Percentiles rank a stretch among this genome's conserved stretches.
Evolutionary conservation across 352 stramenopile genomes (phyloP).

Genomic region (Elongisporangium anandrum): DNA sequence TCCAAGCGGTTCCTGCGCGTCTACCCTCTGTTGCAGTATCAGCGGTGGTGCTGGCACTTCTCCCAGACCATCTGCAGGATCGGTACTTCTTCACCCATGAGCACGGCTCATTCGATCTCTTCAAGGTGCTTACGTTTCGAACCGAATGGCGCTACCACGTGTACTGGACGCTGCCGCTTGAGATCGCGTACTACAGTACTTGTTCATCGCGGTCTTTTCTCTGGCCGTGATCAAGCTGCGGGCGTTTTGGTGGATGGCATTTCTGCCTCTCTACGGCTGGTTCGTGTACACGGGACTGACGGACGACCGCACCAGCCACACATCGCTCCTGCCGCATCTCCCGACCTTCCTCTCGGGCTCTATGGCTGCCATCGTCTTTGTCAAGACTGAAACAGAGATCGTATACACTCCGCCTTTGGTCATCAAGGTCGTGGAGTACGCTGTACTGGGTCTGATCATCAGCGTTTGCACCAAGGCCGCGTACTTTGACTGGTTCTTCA

Average conservation of each 20-base stretch:
- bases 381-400: constrained; percentile 25
- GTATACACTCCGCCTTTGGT: no score
- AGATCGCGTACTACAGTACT: constrained; percentile 54
- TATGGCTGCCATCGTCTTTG: constrained; percentile 27
- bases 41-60: no score
- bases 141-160: constrained; percentile 29
- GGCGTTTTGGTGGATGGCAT: constrained; percentile 24
- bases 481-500: constrained; percentile 32
- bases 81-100: no score
- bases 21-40: constrained; percentile 26
- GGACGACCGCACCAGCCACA: constrained; percentile 23
- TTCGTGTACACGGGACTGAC: constrained; percentile 19
- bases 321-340: constrained; percentile 17
- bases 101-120: constrained; percentile 25
- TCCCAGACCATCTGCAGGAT: no score
- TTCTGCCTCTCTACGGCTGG: constrained; percentile 23
- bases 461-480: constrained; percentile 25
- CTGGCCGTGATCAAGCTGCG: constrained; percentile 21
- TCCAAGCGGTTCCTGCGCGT: constrained; percentile 33
- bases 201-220: constrained; percentile 28
- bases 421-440: constrained; percentile 21
- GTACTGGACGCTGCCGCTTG: constrained; percentile 51
- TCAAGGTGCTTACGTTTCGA: constrained; percentile 39
- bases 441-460: constrained; percentile 15
- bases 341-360: constrained; percentile 39